phyloP scores from a whole-genome alignment of 441 rosid genomes.

The Macaranga tanarius region DNA sequence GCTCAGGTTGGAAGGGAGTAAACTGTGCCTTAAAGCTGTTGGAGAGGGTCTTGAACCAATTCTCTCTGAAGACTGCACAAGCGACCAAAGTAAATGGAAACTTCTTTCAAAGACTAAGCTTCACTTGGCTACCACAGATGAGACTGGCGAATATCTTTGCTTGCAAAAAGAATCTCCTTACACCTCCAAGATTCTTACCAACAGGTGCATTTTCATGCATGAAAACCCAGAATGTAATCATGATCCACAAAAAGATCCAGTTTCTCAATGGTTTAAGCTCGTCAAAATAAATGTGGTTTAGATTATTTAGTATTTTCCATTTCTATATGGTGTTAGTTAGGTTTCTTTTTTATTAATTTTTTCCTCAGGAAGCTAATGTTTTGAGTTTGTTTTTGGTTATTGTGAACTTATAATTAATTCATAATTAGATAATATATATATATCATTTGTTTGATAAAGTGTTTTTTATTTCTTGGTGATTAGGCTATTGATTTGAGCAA shows the following conservation, averaged over 20 bases:
- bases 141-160: conserved; percentile 28
- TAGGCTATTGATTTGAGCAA: no score
- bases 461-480: no score
- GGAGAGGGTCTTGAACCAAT: conserved; percentile 17
- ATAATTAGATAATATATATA: no score
- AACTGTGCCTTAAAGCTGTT: conserved; percentile 24
- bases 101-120: conserved; percentile 22
- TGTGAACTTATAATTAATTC: no score
- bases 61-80: conserved; percentile 23
- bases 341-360: background rate
- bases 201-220: conserved; percentile 19
- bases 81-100: conserved; percentile 25
- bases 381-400: no score
- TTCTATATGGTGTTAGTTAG: background rate
- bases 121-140: conserved; percentile 32
- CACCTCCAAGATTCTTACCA: conserved; percentile 23
- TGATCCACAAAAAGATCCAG: conserved; percentile 25
- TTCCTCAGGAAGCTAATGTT: no score
- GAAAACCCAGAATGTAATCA: conserved; percentile 23
- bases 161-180: conserved; percentile 23
- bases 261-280: conserved; percentile 37
- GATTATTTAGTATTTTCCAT: background rate
- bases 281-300: conserved; percentile 15
- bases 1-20: conserved; percentile 15
- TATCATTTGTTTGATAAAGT: no score